Evolutionary conservation across 768 basidiomycete species (phyloP), one percentile per base, ranked within the genome.

Genomic region (Hygrophorus pudorinus): DNA sequence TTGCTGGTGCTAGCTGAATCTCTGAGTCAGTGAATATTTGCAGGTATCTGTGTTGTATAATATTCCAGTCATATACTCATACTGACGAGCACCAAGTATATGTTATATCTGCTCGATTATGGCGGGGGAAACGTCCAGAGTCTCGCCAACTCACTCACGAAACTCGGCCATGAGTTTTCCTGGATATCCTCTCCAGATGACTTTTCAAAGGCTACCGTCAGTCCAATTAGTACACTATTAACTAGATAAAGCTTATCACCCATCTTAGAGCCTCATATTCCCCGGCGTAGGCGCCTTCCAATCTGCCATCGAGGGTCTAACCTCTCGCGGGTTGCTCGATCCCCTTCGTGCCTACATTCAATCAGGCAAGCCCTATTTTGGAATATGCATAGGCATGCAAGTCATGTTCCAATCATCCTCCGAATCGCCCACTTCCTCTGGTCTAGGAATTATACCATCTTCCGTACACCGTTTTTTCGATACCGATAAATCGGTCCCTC

Each of bases 301-400:
- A 40, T 81, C 84, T 14, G 94, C 94, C 9, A 81, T 96, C 52
- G 71, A 74, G 39, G 81, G 85, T 45, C 78, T 99, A 41, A 63
- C 66, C 12, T 61, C 72, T 13, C 79, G 79, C 48, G 88, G 85
- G 16, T 75, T 93, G 47, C 72, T 85, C 29, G 76, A 85, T 50
- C 91, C 89, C 18, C 71, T 99, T 45, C 75, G 73, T 49, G 64
- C 73, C 41, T 99, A 97, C 62, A 80, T 99, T 54, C 63, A 65
- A 12, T 88, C 88, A 9, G 94, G 96, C 18, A 77, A 73, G 54
- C 96, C 94, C 2, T 99, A 96, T 65, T 89, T 96, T 64, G 90
- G 90, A 31, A 98, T 99, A 68, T 99, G 96, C 66, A 88, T 99
- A 57, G 96, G 96, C 55, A 84, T 99, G 81, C 96, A 99, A 64